Conservation (phyloP, 257 asterid genomes). For the Cruciata laevipes region DNA sequence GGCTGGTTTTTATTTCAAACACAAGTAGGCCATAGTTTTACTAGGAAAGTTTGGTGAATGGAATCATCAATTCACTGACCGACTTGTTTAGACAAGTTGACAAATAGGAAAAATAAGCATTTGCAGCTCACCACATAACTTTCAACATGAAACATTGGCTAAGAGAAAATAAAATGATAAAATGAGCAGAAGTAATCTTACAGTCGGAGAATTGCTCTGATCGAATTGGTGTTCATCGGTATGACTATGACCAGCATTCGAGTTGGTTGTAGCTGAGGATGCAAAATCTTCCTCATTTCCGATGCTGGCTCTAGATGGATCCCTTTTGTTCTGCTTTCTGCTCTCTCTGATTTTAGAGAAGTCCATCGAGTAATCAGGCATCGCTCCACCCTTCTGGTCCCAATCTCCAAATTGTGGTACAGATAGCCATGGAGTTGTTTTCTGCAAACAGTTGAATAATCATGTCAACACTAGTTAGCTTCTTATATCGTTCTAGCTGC, state of each 20-base stretch:
- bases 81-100: conserved; percentile 6
- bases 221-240: conserved; percentile 34
- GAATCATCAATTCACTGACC: background rate
- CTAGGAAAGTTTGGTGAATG: background rate
- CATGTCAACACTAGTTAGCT: background rate
- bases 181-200: conserved; percentile 23
- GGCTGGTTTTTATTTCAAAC: background rate
- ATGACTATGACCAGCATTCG: conserved; percentile 28
- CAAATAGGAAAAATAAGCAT: conserved; percentile 7
- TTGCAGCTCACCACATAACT: background rate
- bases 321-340: conserved; percentile 85
- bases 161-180: background rate
- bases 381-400: conserved; percentile 72
- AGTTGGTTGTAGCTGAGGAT: conserved; percentile 35
- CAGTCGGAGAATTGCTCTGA: conserved; percentile 51
- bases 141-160: background rate
- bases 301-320: conserved; percentile 74
- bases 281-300: conserved; percentile 83
- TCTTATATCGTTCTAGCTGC: background rate
- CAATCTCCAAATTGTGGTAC: conserved; percentile 96
- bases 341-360: conserved; percentile 78
- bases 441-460: conserved; percentile 29
- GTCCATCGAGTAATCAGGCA: conserved; percentile 87
- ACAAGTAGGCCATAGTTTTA: background rate
- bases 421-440: conserved; percentile 63